Conservation (phyloP, 1,284 basidiomycete genomes). For the Leccinum subfulvum region DNA sequence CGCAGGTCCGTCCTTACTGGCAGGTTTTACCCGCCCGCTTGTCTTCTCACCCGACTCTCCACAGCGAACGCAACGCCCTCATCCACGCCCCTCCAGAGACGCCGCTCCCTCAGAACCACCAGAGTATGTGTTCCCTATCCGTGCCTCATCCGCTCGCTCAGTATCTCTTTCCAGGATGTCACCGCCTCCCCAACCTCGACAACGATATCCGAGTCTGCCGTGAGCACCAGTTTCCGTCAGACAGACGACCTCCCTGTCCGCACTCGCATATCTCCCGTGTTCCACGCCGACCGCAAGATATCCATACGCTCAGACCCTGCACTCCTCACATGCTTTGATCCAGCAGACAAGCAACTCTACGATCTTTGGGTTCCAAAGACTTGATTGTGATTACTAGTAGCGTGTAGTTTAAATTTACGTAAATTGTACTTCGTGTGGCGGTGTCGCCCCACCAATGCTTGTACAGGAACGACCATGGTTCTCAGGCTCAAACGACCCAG, state of each 20-base stretch:
- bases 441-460: background rate
- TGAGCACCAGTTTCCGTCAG: slow-evolving; percentile 23
- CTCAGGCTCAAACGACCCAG: slow-evolving; percentile 57
- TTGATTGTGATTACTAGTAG: slow-evolving; percentile 9
- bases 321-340: slow-evolving; percentile 69
- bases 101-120: slow-evolving; percentile 10
- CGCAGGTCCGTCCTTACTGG: slow-evolving; percentile 12
- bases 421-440: slow-evolving; percentile 9
- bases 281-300: slow-evolving; percentile 38
- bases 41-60: background rate
- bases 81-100: slow-evolving; percentile 18
- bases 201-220: slow-evolving; percentile 33
- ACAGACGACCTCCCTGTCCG: slow-evolving; percentile 22
- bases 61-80: slow-evolving; percentile 4
- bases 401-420: slow-evolving; percentile 20
- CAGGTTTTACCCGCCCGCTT: no score
- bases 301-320: slow-evolving; percentile 61
- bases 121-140: slow-evolving; percentile 16
- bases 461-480: slow-evolving; percentile 40
- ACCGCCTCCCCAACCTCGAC: slow-evolving; percentile 33
- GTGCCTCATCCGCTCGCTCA: background rate
- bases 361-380: slow-evolving; percentile 65
- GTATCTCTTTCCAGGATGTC: slow-evolving; percentile 14
- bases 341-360: slow-evolving; percentile 68
- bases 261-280: slow-evolving; percentile 28